A percentile compares a stretch with the other conserved stretches of the same genome.
These are phyloP conservation scores for Cunninghamia lanceolata DNA, from an alignment of 75 land plant genomes.

Conservation along the genomic window DNA sequence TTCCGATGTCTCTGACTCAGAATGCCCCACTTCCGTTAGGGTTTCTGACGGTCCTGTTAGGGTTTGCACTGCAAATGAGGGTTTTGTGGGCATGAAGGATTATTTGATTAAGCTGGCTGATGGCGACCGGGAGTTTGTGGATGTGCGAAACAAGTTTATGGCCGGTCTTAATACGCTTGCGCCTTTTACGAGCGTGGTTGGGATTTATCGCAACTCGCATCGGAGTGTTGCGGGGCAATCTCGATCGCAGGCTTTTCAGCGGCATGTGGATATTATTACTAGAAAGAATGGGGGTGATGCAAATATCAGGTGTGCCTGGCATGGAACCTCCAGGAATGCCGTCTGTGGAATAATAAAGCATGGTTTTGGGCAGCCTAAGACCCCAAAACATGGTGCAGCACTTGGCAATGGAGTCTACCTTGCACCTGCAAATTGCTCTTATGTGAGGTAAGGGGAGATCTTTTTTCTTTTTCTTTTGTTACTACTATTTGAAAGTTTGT, in stretches of 20 bases:
- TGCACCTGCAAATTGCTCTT: conserved; percentile 6
- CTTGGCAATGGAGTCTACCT: conserved; percentile 20
- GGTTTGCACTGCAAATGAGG: background rate
- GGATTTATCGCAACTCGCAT: conserved; percentile 17
- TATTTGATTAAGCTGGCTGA: conserved; percentile 15
- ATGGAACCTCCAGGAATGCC: conserved; percentile 12
- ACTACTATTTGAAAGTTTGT: background rate
- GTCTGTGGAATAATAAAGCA: conserved; percentile 4
- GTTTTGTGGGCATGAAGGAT: background rate
- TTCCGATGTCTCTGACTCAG: background rate
- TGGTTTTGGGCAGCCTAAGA: conserved; percentile 14
- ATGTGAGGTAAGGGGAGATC: conserved; percentile 7
- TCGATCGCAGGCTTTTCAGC: conserved; percentile 6
- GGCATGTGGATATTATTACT: background rate
- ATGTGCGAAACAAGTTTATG: conserved; percentile 16
- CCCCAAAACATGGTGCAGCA: conserved; percentile 7
- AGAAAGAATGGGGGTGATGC: conserved; percentile 4
- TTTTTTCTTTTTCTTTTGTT: background rate
- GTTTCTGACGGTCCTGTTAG: background rate
- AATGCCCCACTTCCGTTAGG: background rate
- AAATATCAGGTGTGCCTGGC: conserved; percentile 16
- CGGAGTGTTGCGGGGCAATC: conserved; percentile 1
- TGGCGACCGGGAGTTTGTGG: conserved; percentile 13
- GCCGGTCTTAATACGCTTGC: conserved; percentile 16
- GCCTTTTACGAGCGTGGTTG: conserved; percentile 11